A percentile compares a stretch with the other conserved stretches of the same genome.
Evolutionary conservation across 768 basidiomycete genomes (phyloP).

Genomic region (Suillus subaureus): DNA sequence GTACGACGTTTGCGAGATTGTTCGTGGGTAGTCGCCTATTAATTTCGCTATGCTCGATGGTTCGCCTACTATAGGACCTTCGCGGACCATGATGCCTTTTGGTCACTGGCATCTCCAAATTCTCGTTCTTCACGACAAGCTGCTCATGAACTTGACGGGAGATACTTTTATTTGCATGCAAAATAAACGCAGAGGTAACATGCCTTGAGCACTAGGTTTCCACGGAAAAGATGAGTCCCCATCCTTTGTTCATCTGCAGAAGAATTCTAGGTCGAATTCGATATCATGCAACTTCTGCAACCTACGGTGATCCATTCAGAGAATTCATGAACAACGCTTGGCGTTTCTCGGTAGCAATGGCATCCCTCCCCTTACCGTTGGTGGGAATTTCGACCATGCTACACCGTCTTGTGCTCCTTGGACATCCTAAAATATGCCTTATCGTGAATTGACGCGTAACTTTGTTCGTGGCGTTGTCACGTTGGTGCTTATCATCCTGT

Average conservation of each 20-base stretch:
- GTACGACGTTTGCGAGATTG: too few relatives aligned
- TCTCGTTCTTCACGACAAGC: not conserved
- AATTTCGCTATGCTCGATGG: not conserved
- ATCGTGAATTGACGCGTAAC: not conserved
- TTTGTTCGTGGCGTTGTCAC: not conserved
- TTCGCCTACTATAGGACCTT: not conserved
- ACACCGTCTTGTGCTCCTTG: slow-evolving; percentile 1
- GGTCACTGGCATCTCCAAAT: not conserved
- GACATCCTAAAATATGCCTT: slow-evolving; percentile 8
- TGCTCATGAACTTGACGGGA: not conserved
- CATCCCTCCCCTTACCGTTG: not conserved
- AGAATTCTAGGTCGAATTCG: not conserved
- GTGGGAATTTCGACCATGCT: not conserved
- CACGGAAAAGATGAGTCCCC: not conserved
- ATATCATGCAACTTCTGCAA: not conserved
- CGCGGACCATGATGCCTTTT: not conserved
- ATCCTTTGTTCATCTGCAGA: not conserved
- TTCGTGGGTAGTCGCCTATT: not conserved
- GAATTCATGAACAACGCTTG: not conserved
- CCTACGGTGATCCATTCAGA: not conserved
- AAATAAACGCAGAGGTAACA: not conserved
- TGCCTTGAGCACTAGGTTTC: not conserved
- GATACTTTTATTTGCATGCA: not conserved
- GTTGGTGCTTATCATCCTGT: slow-evolving; percentile 1
- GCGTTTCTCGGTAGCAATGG: not conserved